Base-by-base conservation (phyloP, 2,329 filamentous ascomycete genomes). In the Fusarium transvaalense region DNA sequence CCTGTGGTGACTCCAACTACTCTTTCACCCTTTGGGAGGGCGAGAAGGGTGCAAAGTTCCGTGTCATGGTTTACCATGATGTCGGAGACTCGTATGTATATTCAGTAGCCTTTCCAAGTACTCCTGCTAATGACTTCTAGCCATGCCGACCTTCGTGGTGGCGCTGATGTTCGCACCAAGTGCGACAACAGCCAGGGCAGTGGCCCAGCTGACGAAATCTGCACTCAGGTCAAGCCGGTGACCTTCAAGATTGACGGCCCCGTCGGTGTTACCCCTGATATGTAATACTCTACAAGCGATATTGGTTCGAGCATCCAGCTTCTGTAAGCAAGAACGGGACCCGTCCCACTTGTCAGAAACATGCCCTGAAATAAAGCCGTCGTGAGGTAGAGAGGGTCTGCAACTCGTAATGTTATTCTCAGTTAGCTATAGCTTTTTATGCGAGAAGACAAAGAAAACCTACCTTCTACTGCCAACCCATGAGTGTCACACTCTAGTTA, bases 131-230 rank as follows among this genome's bases (percentile, higher is more conserved):
- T 32, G 15, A 17, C 2, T 3, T 10, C 27, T 12, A 69, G 66
- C 13, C 45, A 62, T 6, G 64, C 66, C 3, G 66, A 69, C 21
- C 56, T 69, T 32, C 64, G 64, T 14, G 64, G 66, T 15, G 52
- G 56, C 7, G 17, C 43, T 3, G 45, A 68, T 37, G 39, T 69
- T 13, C 53, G 50, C 15, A 68, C 66, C 29, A 51, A 45, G 17
- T 69, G 64, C 34, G 64, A 69, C 8, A 65, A 65, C 37, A 62
- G 65, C 54, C 53, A 66, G n/a, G 62, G 62, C 3, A 62, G 19
- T 15, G 61, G 54, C 9, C 53, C 56, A 2, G 66, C 53, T 12
- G 64, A 68, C 15, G 56, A 68, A 27, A 68, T 61, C 12, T 69
- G 64, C 43, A 62, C 51, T 3, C 54, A 68, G 46, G 39, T 48